phyloP scores from a whole-genome alignment of 1,284 basidiomycete genomes.

The Pyrrhoderma noxium region DNA sequence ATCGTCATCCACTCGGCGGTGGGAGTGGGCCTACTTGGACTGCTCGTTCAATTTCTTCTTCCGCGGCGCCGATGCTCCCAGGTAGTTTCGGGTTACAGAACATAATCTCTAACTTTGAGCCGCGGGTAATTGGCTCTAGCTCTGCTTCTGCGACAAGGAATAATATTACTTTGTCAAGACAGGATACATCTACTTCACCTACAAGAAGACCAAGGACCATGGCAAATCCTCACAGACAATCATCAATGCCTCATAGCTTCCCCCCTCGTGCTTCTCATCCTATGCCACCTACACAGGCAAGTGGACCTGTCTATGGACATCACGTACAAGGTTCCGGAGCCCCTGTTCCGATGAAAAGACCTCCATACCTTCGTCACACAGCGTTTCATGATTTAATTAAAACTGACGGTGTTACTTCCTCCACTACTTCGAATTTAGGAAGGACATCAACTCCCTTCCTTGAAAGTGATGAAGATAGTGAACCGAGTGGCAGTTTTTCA shows the following conservation, averaged over 20 bases:
- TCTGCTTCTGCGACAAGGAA: conserved; percentile 3
- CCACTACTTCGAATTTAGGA: conserved; percentile 7
- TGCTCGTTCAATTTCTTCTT: conserved; percentile 8
- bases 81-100: conserved; percentile 4
- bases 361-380: conserved; percentile 68
- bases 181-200: conserved; percentile 10
- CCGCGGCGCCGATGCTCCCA: conserved; percentile 7
- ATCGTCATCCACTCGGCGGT: conserved; percentile 11
- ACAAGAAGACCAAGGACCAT: conserved; percentile 2
- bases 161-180: conserved; percentile 6
- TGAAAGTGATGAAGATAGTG: conserved; percentile 62
- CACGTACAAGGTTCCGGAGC: conserved; percentile 8
- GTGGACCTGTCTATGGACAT: conserved; percentile 3
- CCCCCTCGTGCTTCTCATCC: neutral
- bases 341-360: conserved; percentile 47
- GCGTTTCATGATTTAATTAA: conserved; percentile 60
- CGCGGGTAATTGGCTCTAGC: conserved; percentile 13
- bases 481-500: conserved; percentile 32
- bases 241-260: conserved; percentile 2
- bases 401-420: conserved; percentile 39
- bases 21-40: conserved; percentile 17
- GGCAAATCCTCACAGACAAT: neutral
- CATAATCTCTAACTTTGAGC: conserved; percentile 14
- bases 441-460: conserved; percentile 27
- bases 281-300: neutral